Conservation (phyloP, 345 rosid genomes). For the Anastatica hierochuntica region DNA sequence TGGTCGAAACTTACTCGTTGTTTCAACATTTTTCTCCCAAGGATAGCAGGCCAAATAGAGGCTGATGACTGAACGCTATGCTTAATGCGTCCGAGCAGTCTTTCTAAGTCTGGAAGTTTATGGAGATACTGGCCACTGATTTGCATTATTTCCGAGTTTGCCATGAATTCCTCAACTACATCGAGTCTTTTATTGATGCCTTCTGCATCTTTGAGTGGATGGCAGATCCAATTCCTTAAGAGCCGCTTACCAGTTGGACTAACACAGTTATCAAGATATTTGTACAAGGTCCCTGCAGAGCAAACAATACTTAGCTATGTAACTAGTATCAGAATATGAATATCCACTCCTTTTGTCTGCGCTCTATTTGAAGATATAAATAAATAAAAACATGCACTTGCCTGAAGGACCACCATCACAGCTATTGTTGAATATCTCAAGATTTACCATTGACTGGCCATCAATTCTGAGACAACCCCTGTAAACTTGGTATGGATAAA, state of each 20-base stretch:
- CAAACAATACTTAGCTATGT: not conserved
- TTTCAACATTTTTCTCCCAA: constrained; percentile 66
- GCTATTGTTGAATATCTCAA: constrained; percentile 74
- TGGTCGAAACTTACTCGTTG: constrained; percentile 42
- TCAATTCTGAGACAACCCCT: constrained; percentile 79
- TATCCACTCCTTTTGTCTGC: not conserved
- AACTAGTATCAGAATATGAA: not conserved
- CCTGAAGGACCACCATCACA: constrained; percentile 76
- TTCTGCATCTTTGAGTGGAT: constrained; percentile 69
- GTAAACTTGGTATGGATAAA: constrained; percentile 73
- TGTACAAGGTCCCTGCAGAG: constrained; percentile 69
- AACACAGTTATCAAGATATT: constrained; percentile 72
- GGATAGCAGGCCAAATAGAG: constrained; percentile 49
- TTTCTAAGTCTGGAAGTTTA: constrained; percentile 79
- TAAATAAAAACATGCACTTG: constrained; percentile 25
- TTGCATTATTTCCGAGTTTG: constrained; percentile 42
- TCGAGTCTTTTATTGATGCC: constrained; percentile 70
- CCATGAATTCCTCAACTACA: constrained; percentile 47
- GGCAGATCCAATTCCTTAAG: constrained; percentile 90
- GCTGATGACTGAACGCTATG: constrained; percentile 57
- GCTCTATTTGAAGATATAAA: not conserved
- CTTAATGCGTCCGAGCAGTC: constrained; percentile 74
- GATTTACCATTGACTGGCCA: constrained; percentile 89
- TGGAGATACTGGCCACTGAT: constrained; percentile 51
- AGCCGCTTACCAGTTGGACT: constrained; percentile 81